Evolutionary conservation across 305 asterid species (phyloP), one percentile per base, ranked within the genome.

Genomic region (Ilex paraguariensis): DNA sequence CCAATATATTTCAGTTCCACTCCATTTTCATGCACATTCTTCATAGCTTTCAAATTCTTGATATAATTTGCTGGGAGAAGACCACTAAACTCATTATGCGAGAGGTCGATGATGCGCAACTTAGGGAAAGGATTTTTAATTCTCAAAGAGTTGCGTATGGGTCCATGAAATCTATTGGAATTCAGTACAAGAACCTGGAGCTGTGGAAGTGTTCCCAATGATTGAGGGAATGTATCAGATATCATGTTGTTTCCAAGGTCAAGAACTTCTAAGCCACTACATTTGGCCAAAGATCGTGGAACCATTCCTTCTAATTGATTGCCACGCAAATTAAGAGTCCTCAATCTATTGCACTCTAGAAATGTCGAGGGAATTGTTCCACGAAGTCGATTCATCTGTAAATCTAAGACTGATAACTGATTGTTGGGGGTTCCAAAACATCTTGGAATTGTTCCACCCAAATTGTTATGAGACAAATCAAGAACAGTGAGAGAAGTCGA

Each of bases 1-100:
- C 75, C 79, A 10, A 70, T 56, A 28, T 73, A 67, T 46, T 45
- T 71, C 45, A 31, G 9, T 56, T 7, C 16, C n/a, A 13, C 12
- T 13, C 7, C 28, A 3, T 13, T 33, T 16, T 42, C 31, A 13
- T 33, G 10, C 50, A 59, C 28, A 33, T 33, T 40, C 62, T 7
- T 59, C 62, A 59, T 33, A 4, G 62, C 62, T 10, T 59, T 13
- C 9, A 59, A 40, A 33, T 59, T 14, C 8, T 15, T 10, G 13
- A 59, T 13, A 16, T 33, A 59, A 7, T 40, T 9, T 13, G 62
- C 31, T 5, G 62, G 50, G 5, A 59, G 62, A 13, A 6, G 17
- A 11, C 62, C 62, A 2, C 16, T n/a, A 33, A 59, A 59, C 31
- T 5, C 50, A 40, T 59, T 59, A 9, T 33, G 5, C 0, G 62